Evolutionary conservation across 108 stramenopile genomes (phyloP).

Genomic region (Pinguiococcus pyrenoidosus): DNA sequence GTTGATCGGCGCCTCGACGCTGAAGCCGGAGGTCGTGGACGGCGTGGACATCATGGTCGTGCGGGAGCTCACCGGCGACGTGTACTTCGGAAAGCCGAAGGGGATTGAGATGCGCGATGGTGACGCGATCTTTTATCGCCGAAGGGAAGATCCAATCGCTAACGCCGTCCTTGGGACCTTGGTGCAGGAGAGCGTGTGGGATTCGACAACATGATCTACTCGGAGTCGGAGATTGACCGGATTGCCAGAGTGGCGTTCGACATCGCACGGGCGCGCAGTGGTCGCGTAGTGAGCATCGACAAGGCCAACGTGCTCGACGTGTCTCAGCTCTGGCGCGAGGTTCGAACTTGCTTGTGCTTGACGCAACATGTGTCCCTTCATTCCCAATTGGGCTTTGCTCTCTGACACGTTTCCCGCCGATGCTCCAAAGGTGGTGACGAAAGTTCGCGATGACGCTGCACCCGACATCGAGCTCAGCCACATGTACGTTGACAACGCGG

Average conservation of each 20-base stretch:
- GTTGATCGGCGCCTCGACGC: conserved; percentile 79
- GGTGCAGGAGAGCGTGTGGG: conserved; percentile 81
- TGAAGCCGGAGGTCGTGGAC: conserved; percentile 92
- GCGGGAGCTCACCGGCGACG: conserved; percentile 92
- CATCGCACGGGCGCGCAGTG: conserved; percentile 75
- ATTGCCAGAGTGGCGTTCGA: conserved; percentile 45
- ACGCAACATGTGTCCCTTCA: no score
- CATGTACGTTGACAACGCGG: conserved; percentile 98
- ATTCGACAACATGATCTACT: conserved; percentile 97
- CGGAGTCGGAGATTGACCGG: conserved; percentile 70
- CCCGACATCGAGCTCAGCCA: conserved; percentile 76
- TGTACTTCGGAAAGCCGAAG: conserved; percentile 98
- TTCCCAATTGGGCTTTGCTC: no score
- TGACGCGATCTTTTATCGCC: neutral
- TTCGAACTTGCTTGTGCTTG: no score
- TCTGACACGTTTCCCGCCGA: no score
- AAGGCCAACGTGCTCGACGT: conserved; percentile 98
- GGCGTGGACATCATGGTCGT: conserved; percentile 96
- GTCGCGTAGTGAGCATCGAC: conserved; percentile 88
- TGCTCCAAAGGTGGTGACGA: conserved; percentile 81
- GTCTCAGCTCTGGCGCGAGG: conserved; percentile 86
- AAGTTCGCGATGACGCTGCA: conserved; percentile 65
- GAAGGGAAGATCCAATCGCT: no score
- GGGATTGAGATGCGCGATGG: conserved; percentile 55
- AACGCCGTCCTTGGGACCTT: no score